phyloP scores from a whole-genome alignment of 2,329 filamentous ascomycete species.

The Alternaria sp. region DNA sequence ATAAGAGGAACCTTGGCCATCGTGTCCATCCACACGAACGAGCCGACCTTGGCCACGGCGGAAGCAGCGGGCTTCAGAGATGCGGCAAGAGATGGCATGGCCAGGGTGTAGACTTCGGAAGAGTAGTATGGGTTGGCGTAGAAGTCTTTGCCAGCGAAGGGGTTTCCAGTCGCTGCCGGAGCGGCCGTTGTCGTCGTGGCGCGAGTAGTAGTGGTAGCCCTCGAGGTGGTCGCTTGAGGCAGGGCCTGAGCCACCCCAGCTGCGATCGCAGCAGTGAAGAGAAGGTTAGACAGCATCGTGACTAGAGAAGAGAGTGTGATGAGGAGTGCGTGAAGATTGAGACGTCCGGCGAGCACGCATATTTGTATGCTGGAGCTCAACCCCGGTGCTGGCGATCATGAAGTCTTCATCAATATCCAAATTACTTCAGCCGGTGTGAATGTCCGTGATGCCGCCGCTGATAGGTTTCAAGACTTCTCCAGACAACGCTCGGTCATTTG shows the following conservation, averaged over 20 bases:
- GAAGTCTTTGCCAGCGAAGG: constrained; percentile 57
- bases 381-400: constrained; percentile 5
- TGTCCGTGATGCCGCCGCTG: constrained; percentile 20
- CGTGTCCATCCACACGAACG: constrained; percentile 62
- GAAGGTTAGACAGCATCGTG: constrained; percentile 28
- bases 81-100: constrained; percentile 66
- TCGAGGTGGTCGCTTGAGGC: constrained; percentile 27
- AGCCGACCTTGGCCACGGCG: constrained; percentile 58
- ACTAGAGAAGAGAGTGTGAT: neutral
- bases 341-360: neutral
- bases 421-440: constrained; percentile 23
- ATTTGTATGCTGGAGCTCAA: constrained; percentile 20
- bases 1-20: constrained; percentile 58
- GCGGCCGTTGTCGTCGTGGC: constrained; percentile 14
- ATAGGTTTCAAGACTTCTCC: neutral
- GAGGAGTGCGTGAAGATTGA: constrained; percentile 6
- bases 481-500: constrained; percentile 12
- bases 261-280: constrained; percentile 25
- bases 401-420: constrained; percentile 23
- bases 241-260: constrained; percentile 28
- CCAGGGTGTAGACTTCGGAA: constrained; percentile 60
- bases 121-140: constrained; percentile 62
- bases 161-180: constrained; percentile 52
- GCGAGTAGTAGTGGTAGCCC: constrained; percentile 17
- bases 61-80: constrained; percentile 59